A percentile compares a stretch with the other conserved stretches of the same genome.
Evolutionary conservation across 1,284 basidiomycete species (phyloP).

Genomic region (Trichosporon sp.): DNA sequence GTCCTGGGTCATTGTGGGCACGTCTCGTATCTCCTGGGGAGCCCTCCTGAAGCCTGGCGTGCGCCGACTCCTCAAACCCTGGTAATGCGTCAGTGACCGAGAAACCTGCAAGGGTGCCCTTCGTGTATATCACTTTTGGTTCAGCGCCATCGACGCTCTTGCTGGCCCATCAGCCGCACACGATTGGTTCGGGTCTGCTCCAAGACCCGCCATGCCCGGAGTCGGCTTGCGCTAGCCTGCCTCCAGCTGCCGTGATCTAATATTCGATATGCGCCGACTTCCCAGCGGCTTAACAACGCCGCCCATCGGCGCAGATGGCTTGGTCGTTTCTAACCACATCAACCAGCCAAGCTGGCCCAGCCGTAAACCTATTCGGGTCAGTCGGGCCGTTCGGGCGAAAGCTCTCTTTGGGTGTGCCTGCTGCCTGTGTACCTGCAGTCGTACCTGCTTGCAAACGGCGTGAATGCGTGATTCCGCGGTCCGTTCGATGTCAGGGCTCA

Average conservation of each 20-base stretch:
- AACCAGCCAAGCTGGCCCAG: neutral
- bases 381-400: slow-evolving; percentile 1
- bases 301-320: neutral
- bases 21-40: neutral
- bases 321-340: no score
- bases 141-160: neutral
- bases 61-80: neutral
- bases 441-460: neutral
- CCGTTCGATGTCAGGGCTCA: neutral
- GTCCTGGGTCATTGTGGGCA: neutral
- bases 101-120: neutral
- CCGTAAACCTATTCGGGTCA: neutral
- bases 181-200: neutral
- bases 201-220: neutral
- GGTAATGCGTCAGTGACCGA: neutral
- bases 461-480: neutral
- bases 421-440: neutral
- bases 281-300: neutral
- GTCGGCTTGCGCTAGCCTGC: neutral
- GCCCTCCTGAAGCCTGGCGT: neutral
- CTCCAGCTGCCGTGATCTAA: no score
- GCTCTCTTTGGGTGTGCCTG: neutral
- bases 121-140: neutral
- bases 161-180: no score
- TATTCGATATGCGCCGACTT: no score